Base-by-base conservation (phyloP, 768 basidiomycete genomes). In the Punctularia strigosozonata region DNA sequence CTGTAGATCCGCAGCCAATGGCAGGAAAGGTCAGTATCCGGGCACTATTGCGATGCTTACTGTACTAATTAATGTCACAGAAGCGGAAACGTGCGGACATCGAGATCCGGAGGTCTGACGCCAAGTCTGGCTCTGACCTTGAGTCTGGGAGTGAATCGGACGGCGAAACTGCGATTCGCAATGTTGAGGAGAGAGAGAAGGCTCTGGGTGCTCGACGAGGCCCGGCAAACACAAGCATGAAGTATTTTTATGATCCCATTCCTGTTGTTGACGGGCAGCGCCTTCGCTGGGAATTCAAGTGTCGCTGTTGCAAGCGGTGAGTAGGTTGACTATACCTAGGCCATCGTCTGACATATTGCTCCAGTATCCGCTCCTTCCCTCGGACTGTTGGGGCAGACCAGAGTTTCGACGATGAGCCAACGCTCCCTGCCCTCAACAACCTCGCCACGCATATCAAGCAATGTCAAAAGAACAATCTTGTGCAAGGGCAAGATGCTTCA, bases 371-470 rank as follows among this genome's bases (percentile, higher is more conserved):
- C 28, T n/a, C 18, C 22, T n/a, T n/a, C 15, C 14, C 5, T 13
- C 14, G 15, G 28, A 30, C 28, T 10, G 28, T 30, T 15, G 15
- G 10, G 10, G 28, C 28, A 30, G 28, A 30, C 10, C 10, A 30
- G 15, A 19, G 14, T 13, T 39, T 39, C 30, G 30, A 31, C 3
- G 38, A 31, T 15, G 38, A 39, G 22, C 26, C 30, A 19, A 7
- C 5, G 7, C 26, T 21, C n/a, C 38, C 38, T 3, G 7, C 15
- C 17, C 7, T 39, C 12, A 31, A 31, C 17, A 39, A 39, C 20
- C 38, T 39, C 10, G 19, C 38, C 7, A 39, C 38, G 14, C 38
- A 39, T 18, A 39, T 19, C 6, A 31, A 33, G n/a, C 23, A 25
- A 21, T 13, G 15, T 10, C 28, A 30, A 10, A 10, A 10, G 15